Base-by-base conservation (phyloP, 441 rosid genomes). In the Euphorbia celastroides region DNA sequence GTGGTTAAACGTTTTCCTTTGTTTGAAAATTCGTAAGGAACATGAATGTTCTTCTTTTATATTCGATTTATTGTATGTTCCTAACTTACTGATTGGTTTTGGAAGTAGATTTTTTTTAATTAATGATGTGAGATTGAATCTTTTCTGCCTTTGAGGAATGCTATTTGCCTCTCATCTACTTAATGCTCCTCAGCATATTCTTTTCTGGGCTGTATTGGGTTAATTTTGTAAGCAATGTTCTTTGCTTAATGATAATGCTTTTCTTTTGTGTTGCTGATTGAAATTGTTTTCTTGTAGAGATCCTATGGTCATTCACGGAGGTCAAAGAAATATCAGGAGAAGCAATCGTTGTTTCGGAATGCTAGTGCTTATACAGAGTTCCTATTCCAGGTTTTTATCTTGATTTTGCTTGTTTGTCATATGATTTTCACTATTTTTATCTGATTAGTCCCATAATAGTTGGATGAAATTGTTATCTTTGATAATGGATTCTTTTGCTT, bases 361-460 rank as follows among this genome's bases (percentile, higher is more conserved):
- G 60, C 82, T 38, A 54, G 69, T 77, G 75, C 83, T 67, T 93
- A 80, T 73, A 83, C 93, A 56, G 88, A 90, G 16, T 59, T 71
- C 77, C n/a, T 88, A 71, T 81, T 87, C 74, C 71, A 85, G 94
- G 98, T 93, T 64, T 60, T 22, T n/a, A n/a, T 38, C 31, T 54
- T 63, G n/a, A 57, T 9, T 2, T 60, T 60, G 66, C 14, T 38
- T 10, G 32, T 27, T 73, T 71, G 54, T 56, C 38, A 20, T 19
- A 17, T 13, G 1, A n/a, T 22, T 34, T 22, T 65, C 1, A 19
- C 34, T 16, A 17, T 19, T 30, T n/a, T 13, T 46, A 30, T 20
- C 50, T 46, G 25, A 26, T 34, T 34, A 58, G 17, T 13, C 5
- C 56, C 26, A 14, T 4, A 30, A 11, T 13, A 52, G n/a, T 60